Evolutionary conservation across 805 yeast genomes (phyloP).

Genomic region (Candida sphagnicola): DNA sequence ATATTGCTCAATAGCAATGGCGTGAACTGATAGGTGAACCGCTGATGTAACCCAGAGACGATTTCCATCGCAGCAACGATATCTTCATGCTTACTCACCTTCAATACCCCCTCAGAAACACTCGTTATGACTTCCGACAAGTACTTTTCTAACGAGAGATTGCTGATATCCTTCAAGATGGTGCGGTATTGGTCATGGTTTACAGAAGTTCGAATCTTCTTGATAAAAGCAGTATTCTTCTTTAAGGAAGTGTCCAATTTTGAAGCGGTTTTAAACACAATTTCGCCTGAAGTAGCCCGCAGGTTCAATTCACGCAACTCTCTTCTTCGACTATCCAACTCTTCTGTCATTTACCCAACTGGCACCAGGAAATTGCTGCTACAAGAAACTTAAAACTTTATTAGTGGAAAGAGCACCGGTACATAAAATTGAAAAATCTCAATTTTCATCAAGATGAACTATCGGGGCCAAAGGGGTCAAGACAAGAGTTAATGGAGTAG

Average conservation of each 20-base stretch:
- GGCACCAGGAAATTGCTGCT: too few species aligned
- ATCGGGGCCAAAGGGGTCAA: too few species aligned
- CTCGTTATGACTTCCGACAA: conserved; percentile 65
- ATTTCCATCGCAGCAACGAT: conserved; percentile 62
- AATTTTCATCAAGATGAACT: too few species aligned
- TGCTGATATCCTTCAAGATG: conserved; percentile 56
- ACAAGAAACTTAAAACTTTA: too few species aligned
- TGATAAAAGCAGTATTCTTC: conserved; percentile 76
- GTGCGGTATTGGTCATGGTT: conserved; percentile 45
- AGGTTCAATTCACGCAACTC: conserved; percentile 34
- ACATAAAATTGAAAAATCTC: too few species aligned
- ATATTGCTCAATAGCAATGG: conserved; percentile 42
- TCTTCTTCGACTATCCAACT: conserved; percentile 14
- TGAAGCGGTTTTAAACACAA: conserved; percentile 9
- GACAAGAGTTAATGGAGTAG: too few species aligned
- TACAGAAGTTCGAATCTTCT: conserved; percentile 57
- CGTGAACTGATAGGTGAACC: conserved; percentile 57
- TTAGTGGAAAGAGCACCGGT: background rate
- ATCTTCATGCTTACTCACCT: conserved; percentile 53
- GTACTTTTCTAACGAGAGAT: conserved; percentile 69
- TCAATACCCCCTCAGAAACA: conserved; percentile 56
- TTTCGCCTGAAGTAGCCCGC: conserved; percentile 52
- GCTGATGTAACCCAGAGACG: conserved; percentile 69
- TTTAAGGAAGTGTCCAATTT: conserved; percentile 73
- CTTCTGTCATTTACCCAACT: conserved; percentile 16